Base-by-base conservation (phyloP, 1,284 basidiomycete genomes). In the Moesziomyces sp. region DNA sequence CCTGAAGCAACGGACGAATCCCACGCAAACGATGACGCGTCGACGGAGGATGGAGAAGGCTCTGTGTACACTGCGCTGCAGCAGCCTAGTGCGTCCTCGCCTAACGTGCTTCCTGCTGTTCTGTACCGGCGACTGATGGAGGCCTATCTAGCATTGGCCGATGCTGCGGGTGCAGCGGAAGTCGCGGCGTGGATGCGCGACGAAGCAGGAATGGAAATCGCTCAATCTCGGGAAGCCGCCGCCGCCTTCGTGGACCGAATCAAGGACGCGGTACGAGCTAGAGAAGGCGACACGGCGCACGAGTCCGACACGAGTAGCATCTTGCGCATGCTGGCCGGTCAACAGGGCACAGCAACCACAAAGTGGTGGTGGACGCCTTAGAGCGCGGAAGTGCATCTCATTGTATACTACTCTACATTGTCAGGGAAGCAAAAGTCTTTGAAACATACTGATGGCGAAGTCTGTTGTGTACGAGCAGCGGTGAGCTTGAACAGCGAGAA, bases 151-250 rank as follows among this genome's bases (percentile, higher is more conserved):
- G 55, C 47, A 16, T 33, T 68, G 3, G 71, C 58, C 3, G 71
- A 74, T n/a, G 51, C 42, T 0, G 49, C 52, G 18, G 71, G 71
- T 10, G 71, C 71, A 8, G 71, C 65, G 19, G 71, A 74, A 42
- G 61, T 69, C 35, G 71, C 71, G 33, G 64, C 58, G 8, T 74
- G 71, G 71, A 74, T 74, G 71, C 65, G 71, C 30, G 71, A 74
- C 48, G 71, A 74, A 44, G 71, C 65, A n/a, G 54, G 58, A 19
- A 45, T 69, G 14, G 61, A 64, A 14, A 30, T 74, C 1, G 65
- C 44, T 5, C 40, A 40, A 7, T 47, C 44, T 0, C 23, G 38
- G 10, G 28, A 46, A 4, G 65, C 61, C 19, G 42, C 51, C 3
- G n/a, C 19, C 11, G 46, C 51, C 10, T 74, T 74, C 44, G 65